Base-by-base conservation (phyloP, 106 monocot genomes). In the Dioscorea alata region DNA sequence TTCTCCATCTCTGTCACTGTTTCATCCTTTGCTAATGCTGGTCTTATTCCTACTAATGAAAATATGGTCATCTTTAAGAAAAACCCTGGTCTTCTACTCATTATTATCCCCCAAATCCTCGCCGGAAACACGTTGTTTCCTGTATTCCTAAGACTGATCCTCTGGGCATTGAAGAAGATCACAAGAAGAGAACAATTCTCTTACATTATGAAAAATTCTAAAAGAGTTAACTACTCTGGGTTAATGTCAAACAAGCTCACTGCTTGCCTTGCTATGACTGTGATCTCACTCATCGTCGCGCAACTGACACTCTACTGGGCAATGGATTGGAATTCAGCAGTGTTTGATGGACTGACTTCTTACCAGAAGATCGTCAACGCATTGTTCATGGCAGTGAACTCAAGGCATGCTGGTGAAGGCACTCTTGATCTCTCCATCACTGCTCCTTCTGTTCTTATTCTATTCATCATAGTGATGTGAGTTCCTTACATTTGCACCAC, bases 11-110 rank as follows among this genome's bases (percentile, higher is more conserved):
- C 76, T 63, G 57, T 65, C 10, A 63, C 69, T 4, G 69, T 82
- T 25, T 50, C 23, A 50, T 67, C 49, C 6, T 64, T 64, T 19
- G 64, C 64, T 4, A 64, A 64, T 35, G 64, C 33, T 24, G 82
- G 92, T 0, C 68, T 92, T 15, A 2, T 78, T 19, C 84, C 81
- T 8, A 76, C 65, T 6, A 91, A 88, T 58, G 88, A 88, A 77
- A 88, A 71, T 80, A 85, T 91, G 87, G 34, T 18, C 17, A 53
- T 23, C 4, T 88, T 92, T 73, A 85, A 64, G 33, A 67, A 63
- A 4, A 67, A 72, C 60, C 34, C 82, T 0, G 67, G 75, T 4
- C 76, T 92, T 12, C 75, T 84, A 2, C 60, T 88, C 15, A 23
- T 76, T 15, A 63, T 85, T 15, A 25, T 71, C 18, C 71, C 59